Evolutionary conservation across 805 yeast genomes (phyloP).

Genomic region (Pichia occidentalis): DNA sequence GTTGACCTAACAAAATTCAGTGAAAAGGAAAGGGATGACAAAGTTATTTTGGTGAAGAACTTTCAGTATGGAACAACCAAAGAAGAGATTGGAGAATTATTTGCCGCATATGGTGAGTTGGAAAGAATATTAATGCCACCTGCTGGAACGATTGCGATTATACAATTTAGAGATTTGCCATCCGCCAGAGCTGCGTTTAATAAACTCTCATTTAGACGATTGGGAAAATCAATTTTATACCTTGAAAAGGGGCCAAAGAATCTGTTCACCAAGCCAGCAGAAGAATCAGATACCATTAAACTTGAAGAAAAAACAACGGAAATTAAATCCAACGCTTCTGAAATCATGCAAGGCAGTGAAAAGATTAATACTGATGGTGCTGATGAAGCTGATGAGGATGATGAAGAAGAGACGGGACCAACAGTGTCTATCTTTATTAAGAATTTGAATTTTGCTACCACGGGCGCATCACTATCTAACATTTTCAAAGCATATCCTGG

Average conservation of each 20-base stretch:
- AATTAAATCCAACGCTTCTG: conserved; percentile 39
- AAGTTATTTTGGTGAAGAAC: conserved; percentile 76
- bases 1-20: conserved; percentile 74
- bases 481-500: conserved; percentile 71
- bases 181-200: conserved; percentile 86
- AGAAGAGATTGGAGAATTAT: conserved; percentile 77
- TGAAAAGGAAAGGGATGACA: conserved; percentile 69
- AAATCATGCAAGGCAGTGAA: conserved; percentile 32
- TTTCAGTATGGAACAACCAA: conserved; percentile 82
- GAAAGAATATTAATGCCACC: conserved; percentile 88
- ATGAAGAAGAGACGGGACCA: conserved; percentile 49
- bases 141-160: conserved; percentile 90
- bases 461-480: conserved; percentile 46
- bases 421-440: conserved; percentile 87
- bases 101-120: conserved; percentile 72
- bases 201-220: conserved; percentile 78
- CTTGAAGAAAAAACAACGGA: conserved; percentile 31
- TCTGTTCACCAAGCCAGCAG: conserved; percentile 59
- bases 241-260: conserved; percentile 91
- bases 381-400: conserved; percentile 21
- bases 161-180: conserved; percentile 78
- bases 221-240: conserved; percentile 81
- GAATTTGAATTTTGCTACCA: conserved; percentile 83
- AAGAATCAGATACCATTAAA: conserved; percentile 30
- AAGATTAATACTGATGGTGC: conserved; percentile 22